Evolutionary conservation across 2,329 filamentous ascomycete genomes (phyloP).

Genomic region (Stachybotrys echinatus): DNA sequence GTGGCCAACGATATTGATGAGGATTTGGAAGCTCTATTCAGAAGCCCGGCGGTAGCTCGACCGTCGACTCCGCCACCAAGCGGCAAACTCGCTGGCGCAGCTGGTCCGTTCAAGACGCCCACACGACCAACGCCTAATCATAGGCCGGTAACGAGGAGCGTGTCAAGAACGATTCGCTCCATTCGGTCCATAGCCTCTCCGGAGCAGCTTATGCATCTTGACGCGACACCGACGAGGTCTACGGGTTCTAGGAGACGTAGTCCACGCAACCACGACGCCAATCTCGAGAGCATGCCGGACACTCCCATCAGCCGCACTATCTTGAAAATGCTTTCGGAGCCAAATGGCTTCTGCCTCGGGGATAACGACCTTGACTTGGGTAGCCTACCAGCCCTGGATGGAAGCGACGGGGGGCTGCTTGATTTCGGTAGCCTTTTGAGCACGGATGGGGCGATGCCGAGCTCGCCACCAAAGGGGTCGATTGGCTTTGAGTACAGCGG

Average conservation of each 20-base stretch:
- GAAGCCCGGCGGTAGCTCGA: conserved; percentile 41
- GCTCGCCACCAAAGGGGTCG: conserved; percentile 36
- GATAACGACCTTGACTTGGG: conserved; percentile 38
- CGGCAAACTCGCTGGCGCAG: conserved; percentile 28
- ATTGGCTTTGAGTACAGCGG: conserved; percentile 24
- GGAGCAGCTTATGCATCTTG: conserved; percentile 30
- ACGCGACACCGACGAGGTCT: conserved; percentile 45
- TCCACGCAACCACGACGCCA: conserved; percentile 32
- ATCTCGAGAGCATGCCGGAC: conserved; percentile 34
- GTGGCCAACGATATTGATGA: conserved; percentile 33
- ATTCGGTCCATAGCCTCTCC: conserved; percentile 34
- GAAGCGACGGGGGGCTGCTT: conserved; percentile 26
- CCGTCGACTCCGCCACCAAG: conserved; percentile 49
- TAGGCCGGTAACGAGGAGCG: conserved; percentile 56
- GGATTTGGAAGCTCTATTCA: conserved; percentile 61
- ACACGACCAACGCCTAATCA: conserved; percentile 57
- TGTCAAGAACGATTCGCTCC: conserved; percentile 51
- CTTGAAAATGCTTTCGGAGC: conserved; percentile 57
- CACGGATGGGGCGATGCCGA: conserved; percentile 41
- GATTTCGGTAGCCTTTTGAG: conserved; percentile 45
- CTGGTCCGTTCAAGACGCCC: conserved; percentile 55
- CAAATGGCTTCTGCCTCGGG: conserved; percentile 37
- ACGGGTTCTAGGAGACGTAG: conserved; percentile 32
- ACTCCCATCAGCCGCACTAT: conserved; percentile 60
- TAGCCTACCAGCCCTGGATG: conserved; percentile 31